phyloP scores from a whole-genome alignment of 805 yeast species.

The Ogataea nakhonphanomensis region DNA sequence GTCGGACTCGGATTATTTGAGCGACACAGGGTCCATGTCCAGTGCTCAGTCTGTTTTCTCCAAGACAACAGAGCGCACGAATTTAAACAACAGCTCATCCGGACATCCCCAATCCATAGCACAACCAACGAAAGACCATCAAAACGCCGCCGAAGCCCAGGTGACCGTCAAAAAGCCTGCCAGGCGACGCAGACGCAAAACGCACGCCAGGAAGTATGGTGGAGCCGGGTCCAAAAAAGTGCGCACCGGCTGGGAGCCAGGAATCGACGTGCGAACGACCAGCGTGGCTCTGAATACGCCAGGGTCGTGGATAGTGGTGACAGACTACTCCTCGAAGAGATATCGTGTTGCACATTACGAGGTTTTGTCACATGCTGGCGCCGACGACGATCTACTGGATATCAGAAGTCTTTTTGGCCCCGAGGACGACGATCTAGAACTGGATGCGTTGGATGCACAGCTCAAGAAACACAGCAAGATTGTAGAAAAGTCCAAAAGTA shows the following conservation, averaged over 20 bases:
- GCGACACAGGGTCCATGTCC: conserved; percentile 7
- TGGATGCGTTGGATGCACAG: conserved; percentile 7
- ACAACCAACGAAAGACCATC: conserved; percentile 7
- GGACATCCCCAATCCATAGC: not conserved
- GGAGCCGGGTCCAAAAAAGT: conserved; percentile 39
- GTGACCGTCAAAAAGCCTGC: not conserved
- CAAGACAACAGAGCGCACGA: not conserved
- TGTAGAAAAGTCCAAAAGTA: conserved; percentile 21
- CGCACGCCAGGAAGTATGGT: conserved; percentile 29
- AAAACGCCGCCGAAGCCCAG: conserved; percentile 4
- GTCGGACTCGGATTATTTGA: conserved; percentile 31
- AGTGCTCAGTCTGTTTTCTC: conserved; percentile 2
- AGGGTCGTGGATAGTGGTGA: conserved; percentile 51
- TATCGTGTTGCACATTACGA: conserved; percentile 45
- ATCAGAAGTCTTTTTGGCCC: conserved; percentile 7
- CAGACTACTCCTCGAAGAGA: conserved; percentile 46
- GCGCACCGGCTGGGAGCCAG: conserved; percentile 58
- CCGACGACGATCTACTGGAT: conserved; percentile 17
- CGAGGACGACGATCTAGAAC: conserved; percentile 12
- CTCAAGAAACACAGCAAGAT: conserved; percentile 9
- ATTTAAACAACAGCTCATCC: not conserved
- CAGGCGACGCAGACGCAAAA: conserved; percentile 6
- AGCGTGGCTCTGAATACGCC: conserved; percentile 47
- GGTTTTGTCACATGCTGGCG: conserved; percentile 29
- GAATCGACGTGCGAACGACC: conserved; percentile 49